These are phyloP conservation scores for Podila verticillata DNA, from an alignment of 192 early-diverging fungal genomes.

Conservation along the genomic window DNA sequence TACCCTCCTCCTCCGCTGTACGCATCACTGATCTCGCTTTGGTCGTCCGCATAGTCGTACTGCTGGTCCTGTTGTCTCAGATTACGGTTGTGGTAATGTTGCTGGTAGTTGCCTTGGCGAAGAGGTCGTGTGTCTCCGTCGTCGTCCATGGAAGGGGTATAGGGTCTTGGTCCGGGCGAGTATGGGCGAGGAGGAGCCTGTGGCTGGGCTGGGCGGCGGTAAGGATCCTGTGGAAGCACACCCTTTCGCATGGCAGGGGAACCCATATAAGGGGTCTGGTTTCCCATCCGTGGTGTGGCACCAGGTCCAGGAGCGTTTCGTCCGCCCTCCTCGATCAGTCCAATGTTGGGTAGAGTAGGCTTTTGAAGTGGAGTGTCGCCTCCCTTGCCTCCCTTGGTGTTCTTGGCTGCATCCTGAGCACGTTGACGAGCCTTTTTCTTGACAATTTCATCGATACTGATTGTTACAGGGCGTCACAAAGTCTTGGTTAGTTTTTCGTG, in stretches of 20 bases:
- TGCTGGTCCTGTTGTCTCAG: slow-evolving; percentile 31
- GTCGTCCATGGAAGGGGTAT: slow-evolving; percentile 43
- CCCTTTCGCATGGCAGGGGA: slow-evolving; percentile 39
- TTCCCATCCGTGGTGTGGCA: slow-evolving; percentile 24
- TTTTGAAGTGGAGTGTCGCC: slow-evolving; percentile 33
- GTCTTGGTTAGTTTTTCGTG: too few relatives aligned
- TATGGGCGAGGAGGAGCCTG: slow-evolving; percentile 42
- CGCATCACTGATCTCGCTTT: slow-evolving; percentile 40
- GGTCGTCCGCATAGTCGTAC: slow-evolving; percentile 41
- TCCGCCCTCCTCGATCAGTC: slow-evolving; percentile 32
- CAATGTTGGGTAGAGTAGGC: slow-evolving; percentile 52
- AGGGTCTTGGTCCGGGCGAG: slow-evolving; percentile 32
- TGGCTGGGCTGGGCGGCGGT: slow-evolving; percentile 31
- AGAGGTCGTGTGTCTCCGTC: slow-evolving; percentile 38
- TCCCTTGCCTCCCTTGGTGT: slow-evolving; percentile 18
- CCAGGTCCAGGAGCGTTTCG: slow-evolving; percentile 18
- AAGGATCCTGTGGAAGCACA: slow-evolving; percentile 39
- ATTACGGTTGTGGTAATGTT: slow-evolving; percentile 47
- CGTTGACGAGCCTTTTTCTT: slow-evolving; percentile 59
- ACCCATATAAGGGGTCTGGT: slow-evolving; percentile 33
- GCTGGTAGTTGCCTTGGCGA: slow-evolving; percentile 45
- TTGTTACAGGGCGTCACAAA: neutral
- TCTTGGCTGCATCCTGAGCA: slow-evolving; percentile 29
- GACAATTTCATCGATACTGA: slow-evolving; percentile 66
- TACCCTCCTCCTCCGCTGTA: slow-evolving; percentile 28